phyloP scores from a whole-genome alignment of 257 asterid genomes.

The Penstemon davidsonii region DNA sequence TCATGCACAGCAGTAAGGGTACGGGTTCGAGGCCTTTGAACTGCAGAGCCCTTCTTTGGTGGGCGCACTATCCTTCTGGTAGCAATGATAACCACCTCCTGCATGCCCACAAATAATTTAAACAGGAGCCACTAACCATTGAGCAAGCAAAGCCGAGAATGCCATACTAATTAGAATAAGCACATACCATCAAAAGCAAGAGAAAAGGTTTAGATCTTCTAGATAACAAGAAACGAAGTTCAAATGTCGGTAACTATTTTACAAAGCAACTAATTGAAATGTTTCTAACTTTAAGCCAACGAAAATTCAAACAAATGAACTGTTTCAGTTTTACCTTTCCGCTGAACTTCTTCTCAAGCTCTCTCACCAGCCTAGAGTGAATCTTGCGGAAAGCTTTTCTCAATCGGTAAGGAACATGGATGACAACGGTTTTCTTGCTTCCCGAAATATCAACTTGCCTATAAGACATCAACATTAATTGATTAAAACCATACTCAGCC shows the following conservation, averaged over 20 bases:
- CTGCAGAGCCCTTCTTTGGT: slow-evolving; percentile 92
- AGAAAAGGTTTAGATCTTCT: not conserved
- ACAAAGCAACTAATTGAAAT: not conserved
- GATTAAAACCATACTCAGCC: slow-evolving; percentile 2
- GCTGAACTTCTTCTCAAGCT: slow-evolving; percentile 94
- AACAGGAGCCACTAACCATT: not conserved
- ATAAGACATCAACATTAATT: slow-evolving; percentile 15
- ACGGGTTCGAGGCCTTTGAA: slow-evolving; percentile 76
- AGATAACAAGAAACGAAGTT: not conserved
- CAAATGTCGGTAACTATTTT: not conserved
- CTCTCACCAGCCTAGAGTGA: slow-evolving; percentile 78
- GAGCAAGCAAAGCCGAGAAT: too few relatives aligned
- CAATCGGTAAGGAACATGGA: slow-evolving; percentile 82
- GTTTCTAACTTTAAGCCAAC: not conserved
- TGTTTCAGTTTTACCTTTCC: slow-evolving; percentile 58
- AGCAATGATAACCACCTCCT: slow-evolving; percentile 80
- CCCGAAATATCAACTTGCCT: slow-evolving; percentile 82
- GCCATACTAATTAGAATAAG: not conserved
- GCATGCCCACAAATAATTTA: not conserved
- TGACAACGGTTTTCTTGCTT: slow-evolving; percentile 81
- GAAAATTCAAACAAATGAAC: not conserved
- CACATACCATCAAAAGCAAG: not conserved
- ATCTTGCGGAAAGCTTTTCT: slow-evolving; percentile 88
- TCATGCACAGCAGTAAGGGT: slow-evolving; percentile 91
- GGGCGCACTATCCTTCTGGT: slow-evolving; percentile 83